Conservation (phyloP, 176 grass and related monocot species). For the Oryza meridionalis region DNA sequence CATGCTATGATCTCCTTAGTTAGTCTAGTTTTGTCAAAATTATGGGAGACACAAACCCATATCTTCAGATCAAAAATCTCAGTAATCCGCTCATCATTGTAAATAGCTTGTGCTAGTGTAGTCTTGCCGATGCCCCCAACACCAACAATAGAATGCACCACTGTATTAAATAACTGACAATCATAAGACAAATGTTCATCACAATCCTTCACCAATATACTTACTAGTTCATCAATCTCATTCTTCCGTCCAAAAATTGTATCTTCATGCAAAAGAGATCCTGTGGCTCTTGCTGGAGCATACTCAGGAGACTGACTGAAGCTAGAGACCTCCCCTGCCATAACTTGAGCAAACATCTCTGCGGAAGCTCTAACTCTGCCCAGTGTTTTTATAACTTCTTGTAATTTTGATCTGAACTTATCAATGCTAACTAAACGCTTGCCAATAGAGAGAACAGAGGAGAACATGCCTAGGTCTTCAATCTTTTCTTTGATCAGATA, state of each 20-base stretch:
- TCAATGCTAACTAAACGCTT: slow-evolving; percentile 16
- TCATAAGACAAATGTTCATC: neutral
- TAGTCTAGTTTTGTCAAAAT: slow-evolving; percentile 23
- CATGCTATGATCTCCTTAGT: slow-evolving; percentile 16
- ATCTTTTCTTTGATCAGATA: slow-evolving; percentile 29
- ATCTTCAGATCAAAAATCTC: slow-evolving; percentile 28
- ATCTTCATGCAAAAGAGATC: slow-evolving; percentile 14
- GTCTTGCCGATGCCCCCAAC: slow-evolving; percentile 45
- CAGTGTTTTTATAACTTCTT: slow-evolving; percentile 12
- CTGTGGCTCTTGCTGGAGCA: neutral
- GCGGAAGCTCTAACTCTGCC: slow-evolving; percentile 27
- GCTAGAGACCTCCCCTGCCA: neutral
- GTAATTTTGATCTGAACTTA: slow-evolving; percentile 3
- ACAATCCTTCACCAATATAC: neutral
- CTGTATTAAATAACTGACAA: no score
- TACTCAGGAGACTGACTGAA: neutral
- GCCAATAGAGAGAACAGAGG: slow-evolving; percentile 11
- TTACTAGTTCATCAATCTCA: slow-evolving; percentile 27
- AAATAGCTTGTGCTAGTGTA: slow-evolving; percentile 38
- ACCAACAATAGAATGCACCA: slow-evolving; percentile 44
- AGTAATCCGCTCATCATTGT: slow-evolving; percentile 26
- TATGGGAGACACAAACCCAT: slow-evolving; percentile 47
- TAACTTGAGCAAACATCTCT: slow-evolving; percentile 34
- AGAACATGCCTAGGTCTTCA: neutral
- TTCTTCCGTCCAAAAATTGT: slow-evolving; percentile 29